Evolutionary conservation across 345 rosid genomes (phyloP), one percentile per base, ranked within the genome.

Genomic region (Syzygium jambos): DNA sequence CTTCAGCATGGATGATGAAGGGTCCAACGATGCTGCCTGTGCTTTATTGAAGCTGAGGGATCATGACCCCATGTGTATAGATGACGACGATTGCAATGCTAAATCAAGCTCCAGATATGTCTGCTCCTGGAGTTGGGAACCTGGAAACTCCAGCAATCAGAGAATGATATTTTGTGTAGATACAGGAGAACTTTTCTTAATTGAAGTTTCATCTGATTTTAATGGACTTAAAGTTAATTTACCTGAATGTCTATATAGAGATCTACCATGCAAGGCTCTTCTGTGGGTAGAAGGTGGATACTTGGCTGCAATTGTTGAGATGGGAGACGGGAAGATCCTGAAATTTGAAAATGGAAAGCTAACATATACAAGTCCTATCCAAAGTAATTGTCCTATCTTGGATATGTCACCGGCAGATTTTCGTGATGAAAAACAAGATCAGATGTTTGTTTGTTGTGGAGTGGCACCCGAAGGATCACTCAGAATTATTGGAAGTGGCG

Each of bases 31-130:
- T 94, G 99, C 98, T 92, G 99, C 97, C 78, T 93, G 95, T 90
- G 99, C 99, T 90, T 93, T 98, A 90, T 89, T 98, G 90, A 94
- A 95, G 92, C 95, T 98, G 90, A 93, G 95, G 86, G 99, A 96
- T 93, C 94, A 92, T 93, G 99, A 96, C 93, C 99, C 99, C 88
- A 98, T 98, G 99, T 96, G 96, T 91, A 95, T 96, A 90, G 99
- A 98, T 89, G 88, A 91, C 22, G 97, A 95, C 55, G 91, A 88
- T 89, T 89, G 92, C 85, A 90, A 56, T 87, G 91, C 86, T 87
- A 96, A 93, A 87, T 86, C 91, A 86, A 89, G 88, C 80, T 91
- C 95, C 51, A 96, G 93, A 89, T 92, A 91, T 91, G 94, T 94
- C 84, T 94, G 97, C 92, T 95, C 98, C 27, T 95, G 99, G 98